Evolutionary conservation across 129 eudicot genomes (phyloP), one percentile per base, ranked within the genome.

Genomic region (Saussurea involucrata): DNA sequence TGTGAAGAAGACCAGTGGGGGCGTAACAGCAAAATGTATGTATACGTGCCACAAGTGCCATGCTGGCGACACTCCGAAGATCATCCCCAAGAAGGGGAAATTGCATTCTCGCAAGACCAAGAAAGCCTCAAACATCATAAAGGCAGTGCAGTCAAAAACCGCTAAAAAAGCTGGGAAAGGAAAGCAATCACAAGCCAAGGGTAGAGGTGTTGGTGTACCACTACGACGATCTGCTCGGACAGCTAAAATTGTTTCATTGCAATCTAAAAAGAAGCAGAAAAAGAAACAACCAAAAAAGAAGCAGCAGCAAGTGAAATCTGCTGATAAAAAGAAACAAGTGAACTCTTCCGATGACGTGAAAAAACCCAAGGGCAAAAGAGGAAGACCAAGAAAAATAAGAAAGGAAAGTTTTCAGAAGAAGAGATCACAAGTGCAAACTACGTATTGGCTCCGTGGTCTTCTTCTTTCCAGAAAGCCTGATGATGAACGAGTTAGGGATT

Each of bases 381-480:
- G 76, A 72, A 75, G 78, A 22, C 75, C 81, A 36, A 76, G 75
- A 83, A 87, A 82, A 82, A 79, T 82, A 71, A 78, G 36, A 28
- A 76, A 37, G 68, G 49, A 24, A 73, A 76, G 75, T 81, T 78
- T 80, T 76, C 81, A 68, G 81, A 93, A 83, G 85, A 84, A 85
- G 79, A 87, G 97, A 77, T 72, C 94, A 12, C 80, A 44, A 11
- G n/a, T 67, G 34, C 63, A 72, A 77, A 40, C 71, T 70, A 49
- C 85, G 27, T 91, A 83, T 84, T 95, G 98, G 98, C 76, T 85
- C 33, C 85, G 92, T 69, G 98, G 98, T 80, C 89, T 95, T 24
- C 74, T 20, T 13, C 60, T 95, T 40, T 87, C 97, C 66, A 84
- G 83, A 76, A 91, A 86, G 72, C 85, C 83, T 24, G 83, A 86